phyloP scores from a whole-genome alignment of 306 rosid species.

The Cucurbita ficifolia region DNA sequence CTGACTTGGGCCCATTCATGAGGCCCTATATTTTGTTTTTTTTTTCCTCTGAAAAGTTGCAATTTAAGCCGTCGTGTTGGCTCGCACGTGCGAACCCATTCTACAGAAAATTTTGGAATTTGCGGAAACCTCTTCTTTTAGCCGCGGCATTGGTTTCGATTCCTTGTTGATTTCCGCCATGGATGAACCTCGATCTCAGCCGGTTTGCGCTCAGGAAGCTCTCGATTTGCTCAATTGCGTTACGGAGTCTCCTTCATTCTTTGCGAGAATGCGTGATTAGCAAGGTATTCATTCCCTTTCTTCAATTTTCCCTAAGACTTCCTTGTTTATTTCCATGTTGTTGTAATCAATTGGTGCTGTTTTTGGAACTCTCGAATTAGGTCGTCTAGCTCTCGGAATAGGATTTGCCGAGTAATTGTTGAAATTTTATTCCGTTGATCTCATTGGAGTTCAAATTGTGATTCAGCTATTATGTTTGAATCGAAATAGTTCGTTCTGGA shows the following conservation, averaged over 20 bases:
- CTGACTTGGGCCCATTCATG: too few relatives aligned
- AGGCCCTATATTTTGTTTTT: too few relatives aligned
- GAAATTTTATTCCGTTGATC: too few relatives aligned
- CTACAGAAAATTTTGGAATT: too few relatives aligned
- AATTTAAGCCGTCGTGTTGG: neutral
- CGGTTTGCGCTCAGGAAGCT: conserved; percentile 64
- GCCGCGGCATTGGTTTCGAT: too few relatives aligned
- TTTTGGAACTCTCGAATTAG: neutral
- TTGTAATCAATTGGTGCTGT: neutral
- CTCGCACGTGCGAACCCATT: neutral
- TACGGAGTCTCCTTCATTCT: conserved; percentile 44
- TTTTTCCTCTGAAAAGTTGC: too few relatives aligned
- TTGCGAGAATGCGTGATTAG: conserved; percentile 54
- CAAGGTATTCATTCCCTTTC: conserved; percentile 28
- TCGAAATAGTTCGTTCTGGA: too few relatives aligned
- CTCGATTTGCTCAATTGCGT: conserved; percentile 69
- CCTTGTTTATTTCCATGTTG: neutral
- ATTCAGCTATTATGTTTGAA: too few relatives aligned
- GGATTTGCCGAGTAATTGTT: too few relatives aligned
- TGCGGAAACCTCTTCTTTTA: too few relatives aligned
- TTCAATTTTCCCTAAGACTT: neutral
- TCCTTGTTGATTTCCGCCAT: conserved; percentile 6
- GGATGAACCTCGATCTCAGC: conserved; percentile 24
- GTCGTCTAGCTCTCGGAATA: neutral
- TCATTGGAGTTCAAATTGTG: neutral